Conservation (phyloP, 306 rosid genomes). For the Sicyos baderoa region DNA sequence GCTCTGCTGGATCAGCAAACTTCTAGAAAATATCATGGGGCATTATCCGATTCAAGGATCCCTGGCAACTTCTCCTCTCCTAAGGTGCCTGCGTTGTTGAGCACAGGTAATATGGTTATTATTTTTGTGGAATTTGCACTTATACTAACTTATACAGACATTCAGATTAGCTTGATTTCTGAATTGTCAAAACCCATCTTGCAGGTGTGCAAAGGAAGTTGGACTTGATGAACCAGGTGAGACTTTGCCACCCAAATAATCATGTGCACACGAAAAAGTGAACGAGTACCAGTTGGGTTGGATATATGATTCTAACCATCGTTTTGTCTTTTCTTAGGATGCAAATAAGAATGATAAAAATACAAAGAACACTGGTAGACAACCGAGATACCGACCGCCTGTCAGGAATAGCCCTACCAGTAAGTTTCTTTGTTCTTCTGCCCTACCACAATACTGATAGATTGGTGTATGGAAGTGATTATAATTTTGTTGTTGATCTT, state of each 20-base stretch:
- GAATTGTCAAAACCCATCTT: neutral
- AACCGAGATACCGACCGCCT: constrained; percentile 59
- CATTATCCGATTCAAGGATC: constrained; percentile 45
- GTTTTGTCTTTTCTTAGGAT: constrained; percentile 34
- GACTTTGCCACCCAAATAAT: neutral
- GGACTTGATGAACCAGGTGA: constrained; percentile 69
- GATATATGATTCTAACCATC: neutral
- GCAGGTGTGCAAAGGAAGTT: constrained; percentile 93
- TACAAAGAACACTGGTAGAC: constrained; percentile 39
- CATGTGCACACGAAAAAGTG: neutral
- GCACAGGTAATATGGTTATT: constrained; percentile 41
- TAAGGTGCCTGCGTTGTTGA: constrained; percentile 46
- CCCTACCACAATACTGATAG: neutral
- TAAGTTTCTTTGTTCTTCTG: constrained; percentile 6
- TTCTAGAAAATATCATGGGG: constrained; percentile 47
- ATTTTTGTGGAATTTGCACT: neutral
- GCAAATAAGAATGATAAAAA: constrained; percentile 45
- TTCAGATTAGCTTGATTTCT: neutral
- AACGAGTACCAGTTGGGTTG: neutral
- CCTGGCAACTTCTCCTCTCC: constrained; percentile 47
- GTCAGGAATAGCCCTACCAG: constrained; percentile 69
- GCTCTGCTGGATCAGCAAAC: constrained; percentile 47
- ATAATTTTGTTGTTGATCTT: neutral
- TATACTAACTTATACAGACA: neutral
- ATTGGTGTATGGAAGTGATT: neutral